Conservation (phyloP, 306 rosid species). For the Cicer judaicum region DNA sequence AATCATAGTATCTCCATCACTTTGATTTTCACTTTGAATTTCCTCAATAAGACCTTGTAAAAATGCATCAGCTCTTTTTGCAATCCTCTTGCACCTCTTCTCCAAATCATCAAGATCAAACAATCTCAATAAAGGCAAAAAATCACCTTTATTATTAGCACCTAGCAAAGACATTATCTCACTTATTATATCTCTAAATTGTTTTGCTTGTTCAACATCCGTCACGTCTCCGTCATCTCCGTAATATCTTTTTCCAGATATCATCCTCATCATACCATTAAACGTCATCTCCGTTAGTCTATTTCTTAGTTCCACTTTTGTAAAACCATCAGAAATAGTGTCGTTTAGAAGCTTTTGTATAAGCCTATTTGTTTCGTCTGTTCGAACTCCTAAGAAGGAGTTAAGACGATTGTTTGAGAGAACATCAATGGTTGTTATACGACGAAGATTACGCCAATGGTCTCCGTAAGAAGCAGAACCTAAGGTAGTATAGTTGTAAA, state of each 20-base stretch:
- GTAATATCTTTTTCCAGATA: conserved; percentile 51
- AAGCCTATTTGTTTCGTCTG: conserved; percentile 48
- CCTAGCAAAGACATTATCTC: conserved; percentile 35
- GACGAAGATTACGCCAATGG: conserved; percentile 76
- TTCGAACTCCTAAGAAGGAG: conserved; percentile 41
- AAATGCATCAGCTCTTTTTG: conserved; percentile 36
- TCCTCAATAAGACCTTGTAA: conserved; percentile 52
- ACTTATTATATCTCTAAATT: conserved; percentile 43
- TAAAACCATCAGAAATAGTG: background rate
- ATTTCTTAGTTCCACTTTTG: conserved; percentile 42
- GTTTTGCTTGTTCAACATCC: conserved; percentile 47
- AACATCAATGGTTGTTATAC: conserved; percentile 56
- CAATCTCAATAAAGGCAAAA: conserved; percentile 45
- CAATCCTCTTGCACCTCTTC: conserved; percentile 33
- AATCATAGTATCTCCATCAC: conserved; percentile 49
- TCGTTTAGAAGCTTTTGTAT: conserved; percentile 19
- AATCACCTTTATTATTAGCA: conserved; percentile 46
- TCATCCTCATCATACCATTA: conserved; percentile 53
- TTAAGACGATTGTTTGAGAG: conserved; percentile 52
- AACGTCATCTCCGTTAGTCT: conserved; percentile 48
- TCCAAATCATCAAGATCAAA: conserved; percentile 36
- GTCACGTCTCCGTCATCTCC: conserved; percentile 43
- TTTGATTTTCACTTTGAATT: conserved; percentile 22
- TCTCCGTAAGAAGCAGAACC: conserved; percentile 50
- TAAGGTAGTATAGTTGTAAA: conserved; percentile 59